phyloP scores from a whole-genome alignment of 495 filamentous ascomycete species.

The Daldinia vernicosa region DNA sequence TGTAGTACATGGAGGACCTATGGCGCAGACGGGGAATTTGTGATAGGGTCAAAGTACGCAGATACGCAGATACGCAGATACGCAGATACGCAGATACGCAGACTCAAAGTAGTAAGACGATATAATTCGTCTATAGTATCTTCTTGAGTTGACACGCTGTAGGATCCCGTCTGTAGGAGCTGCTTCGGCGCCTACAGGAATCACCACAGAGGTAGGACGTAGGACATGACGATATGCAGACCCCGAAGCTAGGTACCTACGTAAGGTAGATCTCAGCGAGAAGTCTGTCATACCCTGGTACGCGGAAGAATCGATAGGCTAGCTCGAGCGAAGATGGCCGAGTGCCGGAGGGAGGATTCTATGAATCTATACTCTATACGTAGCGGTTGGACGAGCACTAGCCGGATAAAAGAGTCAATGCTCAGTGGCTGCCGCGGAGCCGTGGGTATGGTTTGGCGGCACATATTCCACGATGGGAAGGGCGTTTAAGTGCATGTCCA shows the following conservation, averaged over 20 bases:
- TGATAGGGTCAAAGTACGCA: slow-evolving; percentile 38
- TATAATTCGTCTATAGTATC: slow-evolving; percentile 22
- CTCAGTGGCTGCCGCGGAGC: slow-evolving; percentile 5
- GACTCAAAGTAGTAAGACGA: slow-evolving; percentile 16
- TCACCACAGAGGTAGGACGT: slow-evolving; percentile 27
- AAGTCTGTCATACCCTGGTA: slow-evolving; percentile 5
- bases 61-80: too few relatives aligned
- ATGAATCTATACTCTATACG: too few relatives aligned
- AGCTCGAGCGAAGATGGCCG: slow-evolving; percentile 12
- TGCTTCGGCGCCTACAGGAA: slow-evolving; percentile 24
- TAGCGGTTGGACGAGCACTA: slow-evolving; percentile 20
- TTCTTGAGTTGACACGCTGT: slow-evolving; percentile 25
- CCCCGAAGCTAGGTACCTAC: slow-evolving; percentile 1
- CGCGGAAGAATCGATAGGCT: slow-evolving; percentile 9
- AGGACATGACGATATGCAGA: slow-evolving; percentile 33
- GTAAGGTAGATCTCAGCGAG: slow-evolving; percentile 12
- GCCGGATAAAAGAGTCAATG: slow-evolving; percentile 33
- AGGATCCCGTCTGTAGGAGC: slow-evolving; percentile 30
- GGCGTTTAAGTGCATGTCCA: slow-evolving; percentile 12
- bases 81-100: too few relatives aligned
- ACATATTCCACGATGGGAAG: slow-evolving; percentile 17
- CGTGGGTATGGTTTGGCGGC: slow-evolving; percentile 22
- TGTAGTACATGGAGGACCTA: slow-evolving; percentile 31
- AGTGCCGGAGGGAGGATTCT: slow-evolving; percentile 14
- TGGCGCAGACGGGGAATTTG: slow-evolving; percentile 32